Evolutionary conservation across 2,329 filamentous ascomycete species (phyloP).

Genomic region (Colletotrichum tabaci): DNA sequence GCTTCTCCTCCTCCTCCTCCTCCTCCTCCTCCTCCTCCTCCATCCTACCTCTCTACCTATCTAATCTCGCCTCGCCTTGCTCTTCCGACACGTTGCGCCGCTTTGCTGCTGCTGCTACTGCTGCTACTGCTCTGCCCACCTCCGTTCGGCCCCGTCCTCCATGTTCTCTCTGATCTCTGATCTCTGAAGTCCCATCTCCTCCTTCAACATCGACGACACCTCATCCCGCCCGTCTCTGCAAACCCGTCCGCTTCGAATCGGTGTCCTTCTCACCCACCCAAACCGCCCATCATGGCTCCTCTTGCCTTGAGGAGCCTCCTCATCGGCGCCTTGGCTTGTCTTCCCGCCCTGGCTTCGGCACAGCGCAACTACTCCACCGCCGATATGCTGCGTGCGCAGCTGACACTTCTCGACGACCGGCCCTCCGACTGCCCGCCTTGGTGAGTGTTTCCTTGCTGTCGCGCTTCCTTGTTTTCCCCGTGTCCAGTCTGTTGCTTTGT

Average conservation of each 20-base stretch:
- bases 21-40: background rate
- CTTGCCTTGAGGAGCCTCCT: conserved; percentile 55
- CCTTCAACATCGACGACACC: conserved; percentile 3
- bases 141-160: conserved; percentile 15
- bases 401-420: conserved; percentile 80
- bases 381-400: conserved; percentile 74
- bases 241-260: conserved; percentile 11
- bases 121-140: conserved; percentile 3
- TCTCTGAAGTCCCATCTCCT: background rate
- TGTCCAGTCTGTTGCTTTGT: background rate
- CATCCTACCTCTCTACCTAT: background rate
- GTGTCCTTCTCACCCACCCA: conserved; percentile 17
- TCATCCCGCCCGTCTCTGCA: conserved; percentile 5
- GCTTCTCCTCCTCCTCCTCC: conserved; percentile 23
- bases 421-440: conserved; percentile 86
- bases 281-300: conserved; percentile 55
- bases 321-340: conserved; percentile 55
- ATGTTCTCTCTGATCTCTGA: conserved; percentile 19
- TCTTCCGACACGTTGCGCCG: background rate
- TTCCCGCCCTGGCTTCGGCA: conserved; percentile 57
- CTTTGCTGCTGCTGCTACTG: conserved; percentile 15
- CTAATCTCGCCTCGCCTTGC: background rate
- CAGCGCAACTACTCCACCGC: conserved; percentile 69
- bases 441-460: conserved; percentile 61
- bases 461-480: background rate